phyloP scores from a whole-genome alignment of 1,139 yeast genomes.

The Candida albicans region DNA sequence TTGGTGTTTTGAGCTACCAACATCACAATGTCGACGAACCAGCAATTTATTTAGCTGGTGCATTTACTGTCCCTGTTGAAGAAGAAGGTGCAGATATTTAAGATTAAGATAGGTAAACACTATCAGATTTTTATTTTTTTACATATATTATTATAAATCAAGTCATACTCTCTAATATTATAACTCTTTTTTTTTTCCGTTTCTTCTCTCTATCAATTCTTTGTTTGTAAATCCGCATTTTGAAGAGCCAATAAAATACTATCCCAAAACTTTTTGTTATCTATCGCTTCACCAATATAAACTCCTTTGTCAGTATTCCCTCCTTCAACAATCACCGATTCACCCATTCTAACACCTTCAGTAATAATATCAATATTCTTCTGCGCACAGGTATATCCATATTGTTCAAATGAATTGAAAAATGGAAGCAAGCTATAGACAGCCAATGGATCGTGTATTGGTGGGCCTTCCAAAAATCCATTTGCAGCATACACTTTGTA shows the following conservation, averaged over 20 bases:
- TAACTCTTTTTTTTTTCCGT: neutral
- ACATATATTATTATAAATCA: neutral
- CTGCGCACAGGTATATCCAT: constrained; percentile 32
- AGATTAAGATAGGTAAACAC: neutral
- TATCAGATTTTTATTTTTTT: neutral
- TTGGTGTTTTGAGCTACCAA: constrained; percentile 87
- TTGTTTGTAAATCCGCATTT: constrained; percentile 17
- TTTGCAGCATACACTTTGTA: constrained; percentile 46
- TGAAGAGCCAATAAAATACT: constrained; percentile 44
- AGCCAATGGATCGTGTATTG: constrained; percentile 82
- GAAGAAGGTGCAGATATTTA: constrained; percentile 32
- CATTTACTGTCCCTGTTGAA: constrained; percentile 73
- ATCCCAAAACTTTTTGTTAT: constrained; percentile 55
- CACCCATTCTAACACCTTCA: constrained; percentile 36
- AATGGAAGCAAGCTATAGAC: constrained; percentile 56
- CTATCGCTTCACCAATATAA: constrained; percentile 44
- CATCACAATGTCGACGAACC: constrained; percentile 86
- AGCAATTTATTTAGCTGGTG: constrained; percentile 77
- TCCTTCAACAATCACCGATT: constrained; percentile 27
- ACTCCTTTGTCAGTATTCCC: constrained; percentile 38
- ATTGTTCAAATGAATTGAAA: constrained; percentile 32
- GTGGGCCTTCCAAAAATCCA: constrained; percentile 61
- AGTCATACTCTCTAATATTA: neutral
- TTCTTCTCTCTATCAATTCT: neutral
- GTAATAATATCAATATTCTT: constrained; percentile 25